Base-by-base conservation (phyloP, 2,329 filamentous ascomycete species). In the Aotearoamyces nothofagi region DNA sequence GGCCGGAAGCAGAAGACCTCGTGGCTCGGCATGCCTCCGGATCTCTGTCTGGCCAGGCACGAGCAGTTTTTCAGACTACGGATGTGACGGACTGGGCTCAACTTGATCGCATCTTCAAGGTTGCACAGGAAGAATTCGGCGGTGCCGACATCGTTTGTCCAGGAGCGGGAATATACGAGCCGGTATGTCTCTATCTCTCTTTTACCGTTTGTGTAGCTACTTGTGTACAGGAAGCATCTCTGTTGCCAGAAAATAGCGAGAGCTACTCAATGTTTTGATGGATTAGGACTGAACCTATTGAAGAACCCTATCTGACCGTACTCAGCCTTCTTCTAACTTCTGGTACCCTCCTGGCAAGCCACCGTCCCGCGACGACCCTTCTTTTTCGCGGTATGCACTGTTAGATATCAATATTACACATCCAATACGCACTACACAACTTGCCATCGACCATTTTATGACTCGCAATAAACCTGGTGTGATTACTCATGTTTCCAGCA, bases 331-430 rank as follows among this genome's bases (percentile, higher is more conserved):
- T 47, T 58, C 52, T 15, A 60, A 57, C 34, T 65, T 66, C 46
- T 66, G 60, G 60, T 43, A 52, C 22, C 57, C 61, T 4, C 61
- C 61, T 1, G 56, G 57, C 7, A 46, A 50, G 4, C 33, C 47
- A 0, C 43, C 48, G 15, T 63, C 60, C 17, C 48, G 44, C 23
- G 60, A 66, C 37, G 38, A 49, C 6, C 45, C 39, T 1, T 34
- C 46, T 19, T 47, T 53, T 4, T 55, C 53, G 14, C 49, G 56
- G 31, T 64, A 63, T 37, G 52, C 53, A 15, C 23, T 51, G 27
- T 27, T 66, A 12, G 61, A 65, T 33, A 62, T 66, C 44, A 65
- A 65, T 34, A 33, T 66, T 27, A 60, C 56, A 0, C 62, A 66
- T 39, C 62, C 62, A 0, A 64, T 65, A 38, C 58, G 61, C 24